These are phyloP conservation scores for Bretschneidera sinensis DNA, from an alignment of 345 rosid genomes.

Conservation along the genomic window DNA sequence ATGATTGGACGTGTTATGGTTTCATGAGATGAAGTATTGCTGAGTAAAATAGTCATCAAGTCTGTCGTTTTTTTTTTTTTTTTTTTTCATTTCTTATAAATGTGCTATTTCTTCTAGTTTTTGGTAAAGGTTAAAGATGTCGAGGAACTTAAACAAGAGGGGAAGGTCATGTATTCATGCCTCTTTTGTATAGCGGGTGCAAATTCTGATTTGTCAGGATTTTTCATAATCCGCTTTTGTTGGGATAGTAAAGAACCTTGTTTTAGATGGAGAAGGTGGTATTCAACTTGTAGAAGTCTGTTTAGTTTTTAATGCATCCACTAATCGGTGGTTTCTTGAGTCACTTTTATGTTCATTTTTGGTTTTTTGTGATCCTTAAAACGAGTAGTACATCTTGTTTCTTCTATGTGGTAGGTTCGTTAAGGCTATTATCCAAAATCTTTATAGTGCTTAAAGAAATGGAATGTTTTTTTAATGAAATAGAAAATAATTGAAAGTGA, in stretches of 20 bases:
- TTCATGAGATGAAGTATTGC: constrained; percentile 29
- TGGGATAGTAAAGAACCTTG: constrained; percentile 14
- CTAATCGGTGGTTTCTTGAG: constrained; percentile 33
- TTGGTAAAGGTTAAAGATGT: constrained; percentile 14
- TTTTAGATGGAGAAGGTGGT: constrained; percentile 6
- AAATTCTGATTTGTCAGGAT: constrained; percentile 7
- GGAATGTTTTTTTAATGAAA: no score
- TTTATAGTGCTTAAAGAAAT: no score
- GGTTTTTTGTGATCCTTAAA: not conserved
- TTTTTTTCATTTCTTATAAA: not conserved
- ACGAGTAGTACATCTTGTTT: no score
- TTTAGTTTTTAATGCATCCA: constrained; percentile 28
- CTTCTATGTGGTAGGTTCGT: no score
- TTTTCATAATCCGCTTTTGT: constrained; percentile 12
- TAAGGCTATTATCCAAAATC: no score
- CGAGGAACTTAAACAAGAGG: constrained; percentile 11
- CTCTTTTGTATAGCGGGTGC: constrained; percentile 7
- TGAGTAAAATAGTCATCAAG: constrained; percentile 2
- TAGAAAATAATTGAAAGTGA: no score
- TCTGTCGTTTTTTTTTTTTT: not conserved
- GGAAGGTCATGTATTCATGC: constrained; percentile 16
- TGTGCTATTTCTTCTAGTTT: constrained; percentile 12
- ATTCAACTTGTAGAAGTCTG: constrained; percentile 12
- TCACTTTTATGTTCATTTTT: constrained; percentile 11
- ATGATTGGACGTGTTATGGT: constrained; percentile 79